Conservation (phyloP, 306 rosid species). For the Bauhinia variegata region DNA sequence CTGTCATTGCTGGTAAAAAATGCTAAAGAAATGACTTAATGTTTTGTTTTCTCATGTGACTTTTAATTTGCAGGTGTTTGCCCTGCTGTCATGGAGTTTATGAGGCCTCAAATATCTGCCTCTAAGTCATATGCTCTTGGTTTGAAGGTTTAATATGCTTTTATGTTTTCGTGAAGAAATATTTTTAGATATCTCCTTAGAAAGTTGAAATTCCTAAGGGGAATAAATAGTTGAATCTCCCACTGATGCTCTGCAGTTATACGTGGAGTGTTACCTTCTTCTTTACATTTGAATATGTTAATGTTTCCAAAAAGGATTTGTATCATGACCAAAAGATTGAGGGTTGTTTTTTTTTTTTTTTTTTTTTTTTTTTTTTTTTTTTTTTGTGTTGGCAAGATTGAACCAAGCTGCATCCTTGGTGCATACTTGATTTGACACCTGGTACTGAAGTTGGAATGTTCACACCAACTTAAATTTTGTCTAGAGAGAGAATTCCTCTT, state of each 20-base stretch:
- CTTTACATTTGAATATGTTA: conserved; percentile 20
- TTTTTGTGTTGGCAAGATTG: not conserved
- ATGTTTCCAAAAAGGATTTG: not conserved
- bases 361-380: too few relatives aligned
- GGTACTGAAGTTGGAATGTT: not conserved
- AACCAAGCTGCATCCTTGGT: conserved; percentile 6
- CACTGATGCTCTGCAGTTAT: not conserved
- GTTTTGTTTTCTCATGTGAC: conserved; percentile 27
- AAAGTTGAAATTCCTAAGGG: not conserved
- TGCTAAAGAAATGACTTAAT: not conserved
- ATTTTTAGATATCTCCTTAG: not conserved
- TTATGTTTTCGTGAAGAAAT: conserved; percentile 4
- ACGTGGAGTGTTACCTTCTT: not conserved
- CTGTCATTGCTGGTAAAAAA: not conserved
- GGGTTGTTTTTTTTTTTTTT: too few relatives aligned
- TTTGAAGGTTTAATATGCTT: conserved; percentile 56
- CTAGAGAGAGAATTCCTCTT: not conserved
- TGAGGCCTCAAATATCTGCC: conserved; percentile 51
- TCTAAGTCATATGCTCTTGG: conserved; percentile 48
- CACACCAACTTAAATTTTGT: not conserved
- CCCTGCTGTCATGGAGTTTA: conserved; percentile 40
- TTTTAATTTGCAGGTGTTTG: conserved; percentile 51
- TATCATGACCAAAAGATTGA: conserved; percentile 18
- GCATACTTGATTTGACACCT: conserved; percentile 8
- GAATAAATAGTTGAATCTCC: not conserved